Percentiles rank a stretch among this genome's conserved stretches.
Evolutionary conservation across 2,329 filamentous ascomycete genomes (phyloP).

Genomic region (Penicillium brasilianum): DNA sequence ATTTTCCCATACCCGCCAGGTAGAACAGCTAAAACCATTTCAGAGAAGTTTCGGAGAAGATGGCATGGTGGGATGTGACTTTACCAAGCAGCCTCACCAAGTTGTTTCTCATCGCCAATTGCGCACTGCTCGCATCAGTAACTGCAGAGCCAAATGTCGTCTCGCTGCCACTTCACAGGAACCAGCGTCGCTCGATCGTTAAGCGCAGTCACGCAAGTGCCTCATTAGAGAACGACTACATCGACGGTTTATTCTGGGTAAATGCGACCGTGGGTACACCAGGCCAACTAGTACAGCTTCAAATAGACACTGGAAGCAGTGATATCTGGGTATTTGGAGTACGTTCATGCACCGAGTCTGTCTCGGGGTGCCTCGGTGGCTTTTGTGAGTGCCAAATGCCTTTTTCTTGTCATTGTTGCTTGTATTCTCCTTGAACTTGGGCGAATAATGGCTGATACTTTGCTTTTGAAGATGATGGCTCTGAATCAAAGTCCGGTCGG

Average conservation of each 20-base stretch:
- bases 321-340: constrained; percentile 5
- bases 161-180: not conserved
- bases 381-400: not conserved
- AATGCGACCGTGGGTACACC: constrained; percentile 7
- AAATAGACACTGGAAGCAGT: constrained; percentile 7
- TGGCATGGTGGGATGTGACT: not conserved
- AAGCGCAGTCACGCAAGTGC: not conserved
- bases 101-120: not conserved
- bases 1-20: not conserved
- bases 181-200: not conserved
- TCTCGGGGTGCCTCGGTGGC: not conserved
- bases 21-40: not conserved
- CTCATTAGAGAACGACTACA: not conserved
- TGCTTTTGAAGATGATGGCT: not conserved
- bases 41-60: not conserved
- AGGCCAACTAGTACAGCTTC: not conserved
- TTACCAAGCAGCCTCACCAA: not conserved
- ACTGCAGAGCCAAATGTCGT: not conserved
- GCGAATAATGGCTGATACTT: not conserved
- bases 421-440: not conserved
- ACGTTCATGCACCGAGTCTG: not conserved
- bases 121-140: not conserved
- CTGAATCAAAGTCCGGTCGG: not conserved
- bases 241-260: constrained; percentile 4
- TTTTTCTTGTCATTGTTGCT: not conserved